A percentile compares a stretch with the other conserved stretches of the same genome.
Conservation (phyloP, 768 basidiomycete species). For the Mycena albidolilacea region DNA sequence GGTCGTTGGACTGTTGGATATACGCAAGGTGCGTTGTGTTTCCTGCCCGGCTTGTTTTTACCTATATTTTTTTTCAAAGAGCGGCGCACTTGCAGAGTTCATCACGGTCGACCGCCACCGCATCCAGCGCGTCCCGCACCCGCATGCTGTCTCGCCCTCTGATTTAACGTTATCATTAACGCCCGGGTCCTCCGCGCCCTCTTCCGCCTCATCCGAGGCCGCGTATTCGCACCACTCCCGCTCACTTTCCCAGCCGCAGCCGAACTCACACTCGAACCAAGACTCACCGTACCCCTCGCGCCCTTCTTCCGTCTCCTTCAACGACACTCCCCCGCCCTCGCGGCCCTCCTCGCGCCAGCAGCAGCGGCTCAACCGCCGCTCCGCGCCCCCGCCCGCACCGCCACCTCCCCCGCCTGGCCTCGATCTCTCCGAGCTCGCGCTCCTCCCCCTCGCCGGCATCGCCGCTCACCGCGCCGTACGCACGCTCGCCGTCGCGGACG, state of each 20-base stretch:
- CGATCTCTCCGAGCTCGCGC: constrained; percentile 81
- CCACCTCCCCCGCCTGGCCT: constrained; percentile 43
- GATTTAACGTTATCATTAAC: constrained; percentile 25
- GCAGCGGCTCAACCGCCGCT: constrained; percentile 18
- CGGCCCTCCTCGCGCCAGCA: constrained; percentile 22
- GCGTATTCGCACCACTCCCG: not conserved
- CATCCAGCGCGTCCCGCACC: constrained; percentile 80
- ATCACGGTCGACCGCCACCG: constrained; percentile 86
- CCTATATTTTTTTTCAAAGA: constrained; percentile 50
- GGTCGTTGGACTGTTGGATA: constrained; percentile 86
- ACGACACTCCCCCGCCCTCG: constrained; percentile 24
- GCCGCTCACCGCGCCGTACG: constrained; percentile 88
- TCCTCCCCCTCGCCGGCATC: constrained; percentile 82
- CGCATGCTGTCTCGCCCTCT: constrained; percentile 53
- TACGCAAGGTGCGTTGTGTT: constrained; percentile 75
- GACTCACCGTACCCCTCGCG: constrained; percentile 39
- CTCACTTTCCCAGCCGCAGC: not conserved
- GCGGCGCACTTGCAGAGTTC: constrained; percentile 92
- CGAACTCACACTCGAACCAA: constrained; percentile 19
- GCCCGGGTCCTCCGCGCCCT: constrained; percentile 37
- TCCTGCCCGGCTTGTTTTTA: constrained; percentile 30
- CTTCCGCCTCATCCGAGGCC: constrained; percentile 39
- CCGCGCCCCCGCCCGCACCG: constrained; percentile 20
- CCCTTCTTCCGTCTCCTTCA: constrained; percentile 40
- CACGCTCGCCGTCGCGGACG: constrained; percentile 69